These are phyloP conservation scores for Diaporthe sp. DNA, from an alignment of 2,329 filamentous ascomycete species.

Conservation along the genomic window DNA sequence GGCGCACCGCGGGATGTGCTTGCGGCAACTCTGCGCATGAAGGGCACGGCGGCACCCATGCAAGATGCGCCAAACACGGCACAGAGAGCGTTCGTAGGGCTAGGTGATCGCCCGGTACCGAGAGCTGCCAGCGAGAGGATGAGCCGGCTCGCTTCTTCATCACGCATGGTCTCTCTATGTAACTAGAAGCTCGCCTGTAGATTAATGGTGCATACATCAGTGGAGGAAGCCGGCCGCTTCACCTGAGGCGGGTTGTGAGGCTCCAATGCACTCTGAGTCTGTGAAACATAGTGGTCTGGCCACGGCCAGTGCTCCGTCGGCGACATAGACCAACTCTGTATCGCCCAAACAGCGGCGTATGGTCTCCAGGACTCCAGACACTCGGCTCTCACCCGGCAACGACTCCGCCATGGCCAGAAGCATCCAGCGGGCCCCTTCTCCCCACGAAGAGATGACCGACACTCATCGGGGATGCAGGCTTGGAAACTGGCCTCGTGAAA, in stretches of 20 bases:
- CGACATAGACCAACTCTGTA: background rate
- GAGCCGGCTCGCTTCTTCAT: background rate
- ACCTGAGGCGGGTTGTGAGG: background rate
- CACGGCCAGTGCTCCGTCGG: background rate
- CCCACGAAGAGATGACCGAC: background rate
- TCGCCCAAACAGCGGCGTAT: background rate
- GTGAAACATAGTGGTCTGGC: background rate
- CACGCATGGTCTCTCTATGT: background rate
- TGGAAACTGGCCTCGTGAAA: background rate
- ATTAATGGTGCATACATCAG: background rate
- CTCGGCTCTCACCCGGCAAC: background rate
- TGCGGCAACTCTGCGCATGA: background rate
- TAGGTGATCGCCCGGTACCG: slow-evolving; percentile 16
- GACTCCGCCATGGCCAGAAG: background rate
- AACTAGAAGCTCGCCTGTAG: background rate
- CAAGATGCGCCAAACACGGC: slow-evolving; percentile 20
- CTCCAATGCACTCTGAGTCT: background rate
- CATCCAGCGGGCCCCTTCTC: background rate
- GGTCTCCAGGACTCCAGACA: background rate
- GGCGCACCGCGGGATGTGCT: background rate
- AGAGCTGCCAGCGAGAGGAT: background rate
- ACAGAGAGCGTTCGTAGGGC: slow-evolving; percentile 11
- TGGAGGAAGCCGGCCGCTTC: background rate
- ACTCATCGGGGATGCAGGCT: background rate
- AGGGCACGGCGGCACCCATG: background rate